Evolutionary conservation across 768 basidiomycete species (phyloP), one percentile per base, ranked within the genome.

Genomic region (Coprinellus micaceus): DNA sequence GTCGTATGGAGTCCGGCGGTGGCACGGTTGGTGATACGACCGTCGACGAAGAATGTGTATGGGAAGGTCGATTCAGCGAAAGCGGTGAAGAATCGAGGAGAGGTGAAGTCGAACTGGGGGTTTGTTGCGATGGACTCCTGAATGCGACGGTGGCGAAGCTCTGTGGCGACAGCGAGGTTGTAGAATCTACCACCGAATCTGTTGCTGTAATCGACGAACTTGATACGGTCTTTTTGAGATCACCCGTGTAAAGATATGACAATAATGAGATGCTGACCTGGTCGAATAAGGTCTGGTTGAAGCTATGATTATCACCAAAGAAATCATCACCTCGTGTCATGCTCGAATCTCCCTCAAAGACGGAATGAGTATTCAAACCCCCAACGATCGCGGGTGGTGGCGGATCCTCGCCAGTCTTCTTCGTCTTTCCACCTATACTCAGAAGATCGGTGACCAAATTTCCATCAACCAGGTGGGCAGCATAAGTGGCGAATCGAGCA

Each of bases 41-140:
- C 62, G 30, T 65, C 64, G 11, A 65, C 55, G 51, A 63, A 65
- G 46, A 65, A 61, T 6, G 47, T 37, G 44, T 49, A 15, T 15
- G 63, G 61, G 53, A 64, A 60, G 4, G 53, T 40, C 17, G 60
- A 54, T 25, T 61, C 61, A 25, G 54, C 59, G 37, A 54, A 64
- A 2, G 54, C 59, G 19, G 59, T 58, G 33, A 59, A 57, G 51
- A 54, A 62, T n/a, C 57, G 57, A 29, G 61, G 59, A n/a, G 59
- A 54, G 19, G 58, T 21, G 36, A 61, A 60, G 3, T 56, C 47
- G 48, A 63, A 65, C 9, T 58, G 37, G 2, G 62, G 64, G 40
- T 65, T 65, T 3, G 58, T 63, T 12, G 59, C 59, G n/a, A 63
- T 65, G 11, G 64, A 65, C 9, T 65, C 58, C 45, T 61, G 58